Base-by-base conservation (phyloP, 768 basidiomycete species). In the Amanita phalloides region DNA sequence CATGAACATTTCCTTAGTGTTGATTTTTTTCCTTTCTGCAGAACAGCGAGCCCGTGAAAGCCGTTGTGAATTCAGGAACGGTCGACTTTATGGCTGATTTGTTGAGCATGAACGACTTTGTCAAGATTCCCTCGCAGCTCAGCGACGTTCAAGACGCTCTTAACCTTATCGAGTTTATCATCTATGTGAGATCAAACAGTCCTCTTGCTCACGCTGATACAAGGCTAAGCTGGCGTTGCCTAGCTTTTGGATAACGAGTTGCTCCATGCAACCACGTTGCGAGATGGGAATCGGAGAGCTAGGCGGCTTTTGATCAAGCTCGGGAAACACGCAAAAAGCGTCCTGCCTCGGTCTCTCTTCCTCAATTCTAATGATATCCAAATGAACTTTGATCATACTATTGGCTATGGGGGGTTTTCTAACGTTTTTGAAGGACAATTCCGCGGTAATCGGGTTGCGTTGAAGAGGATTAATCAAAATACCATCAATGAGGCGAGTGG, bases 301-400 rank as follows among this genome's bases (percentile, higher is more conserved):
- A 48, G 46, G 9, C 46, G 46, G 4, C 36, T 48, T 21, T 36
- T 48, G 32, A 33, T 48, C 32, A 48, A 48, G 46, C 46, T 48
- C 14, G 46, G 33, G 14, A 35, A 6, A 21, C 20, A 13, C 4
- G 30, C 10, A 36, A 6, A 36, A 6, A 23, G 10, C 7, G 9
- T 32, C 3, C 4, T 42, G n/a, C 46, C 46, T 14, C 30, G 3
- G 25, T 37, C 46, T 13, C n/a, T 48, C 23, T 48, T 21, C 20
- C n/a, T 48, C 9, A 13, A 37, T 17, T 6, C 13, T 14, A 28
- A 32, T 3, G 44, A 45, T 6, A 17, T 45, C 3, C 13, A 7
- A 28, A 45, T 45, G 33, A 20, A 25, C 23, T 3, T 6, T 7
- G 17, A 21, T 39, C n/a, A 36, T 6, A 38, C 21, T 23, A 21